Evolutionary conservation across 2,329 filamentous ascomycete species (phyloP).

Genomic region (Hymenoscyphus linearis): DNA sequence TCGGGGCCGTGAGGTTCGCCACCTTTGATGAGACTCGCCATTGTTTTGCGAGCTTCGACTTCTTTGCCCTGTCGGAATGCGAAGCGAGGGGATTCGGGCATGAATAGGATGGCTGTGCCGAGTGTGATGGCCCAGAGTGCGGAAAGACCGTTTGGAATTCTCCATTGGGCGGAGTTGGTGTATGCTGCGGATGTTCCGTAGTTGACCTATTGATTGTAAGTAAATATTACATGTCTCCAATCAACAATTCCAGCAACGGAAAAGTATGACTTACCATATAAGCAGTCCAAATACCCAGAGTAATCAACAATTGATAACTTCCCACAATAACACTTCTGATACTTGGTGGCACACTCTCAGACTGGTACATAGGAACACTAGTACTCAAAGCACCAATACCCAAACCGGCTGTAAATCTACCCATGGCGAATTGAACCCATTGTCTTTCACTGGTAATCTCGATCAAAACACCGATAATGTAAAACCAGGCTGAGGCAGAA

Average conservation of each 20-base stretch:
- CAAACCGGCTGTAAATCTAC: conserved; percentile 60
- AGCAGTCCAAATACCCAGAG: conserved; percentile 57
- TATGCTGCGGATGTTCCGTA: conserved; percentile 49
- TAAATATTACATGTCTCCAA: no score
- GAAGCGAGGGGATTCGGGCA: conserved; percentile 51
- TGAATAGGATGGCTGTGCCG: conserved; percentile 44
- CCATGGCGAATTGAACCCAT: conserved; percentile 63
- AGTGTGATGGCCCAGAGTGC: conserved; percentile 51
- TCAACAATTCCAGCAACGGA: no score
- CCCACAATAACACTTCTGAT: conserved; percentile 60
- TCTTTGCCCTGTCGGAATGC: conserved; percentile 43
- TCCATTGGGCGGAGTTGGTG: conserved; percentile 49
- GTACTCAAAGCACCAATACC: conserved; percentile 62
- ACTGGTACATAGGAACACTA: conserved; percentile 63
- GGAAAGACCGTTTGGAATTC: conserved; percentile 54
- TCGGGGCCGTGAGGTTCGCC: conserved; percentile 36
- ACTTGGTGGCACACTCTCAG: conserved; percentile 58
- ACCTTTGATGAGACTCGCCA: conserved; percentile 37
- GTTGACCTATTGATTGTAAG: conserved; percentile 45
- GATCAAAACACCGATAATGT: conserved; percentile 58
- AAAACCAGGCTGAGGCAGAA: conserved; percentile 56
- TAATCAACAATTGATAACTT: conserved; percentile 65
- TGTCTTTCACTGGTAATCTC: conserved; percentile 50
- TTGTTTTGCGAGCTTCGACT: conserved; percentile 44
- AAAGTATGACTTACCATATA: conserved; percentile 43